phyloP scores from a whole-genome alignment of 192 early-diverging fungal species.

The Coemansia sp. region DNA sequence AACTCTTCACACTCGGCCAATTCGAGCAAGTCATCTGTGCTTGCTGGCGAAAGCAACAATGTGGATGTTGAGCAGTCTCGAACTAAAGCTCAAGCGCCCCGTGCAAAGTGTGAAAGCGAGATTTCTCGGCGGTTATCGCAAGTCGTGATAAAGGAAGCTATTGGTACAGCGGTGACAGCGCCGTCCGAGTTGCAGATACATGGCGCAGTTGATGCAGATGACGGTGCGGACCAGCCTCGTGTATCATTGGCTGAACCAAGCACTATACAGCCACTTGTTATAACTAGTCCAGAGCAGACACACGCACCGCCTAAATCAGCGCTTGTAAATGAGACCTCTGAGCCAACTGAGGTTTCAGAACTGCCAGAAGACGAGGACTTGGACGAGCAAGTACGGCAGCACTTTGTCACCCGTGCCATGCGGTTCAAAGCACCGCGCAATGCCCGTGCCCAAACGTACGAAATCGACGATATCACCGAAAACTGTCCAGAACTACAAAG shows the following conservation, averaged over 20 bases:
- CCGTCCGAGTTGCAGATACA: neutral
- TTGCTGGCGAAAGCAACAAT: too few relatives aligned
- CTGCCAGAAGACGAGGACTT: neutral
- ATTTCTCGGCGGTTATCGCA: constrained; percentile 14
- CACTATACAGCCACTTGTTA: neutral
- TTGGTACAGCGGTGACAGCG: neutral
- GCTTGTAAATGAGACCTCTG: neutral
- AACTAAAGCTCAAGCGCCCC: neutral
- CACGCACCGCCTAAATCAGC: neutral
- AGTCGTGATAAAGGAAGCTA: neutral
- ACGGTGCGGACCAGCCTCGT: neutral
- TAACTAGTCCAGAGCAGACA: neutral
- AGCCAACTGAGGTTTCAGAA: neutral
- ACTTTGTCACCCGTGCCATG: constrained; percentile 36
- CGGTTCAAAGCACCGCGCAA: constrained; percentile 48
- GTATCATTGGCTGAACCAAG: neutral
- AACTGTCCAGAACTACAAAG: neutral
- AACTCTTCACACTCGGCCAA: neutral
- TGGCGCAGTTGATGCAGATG: neutral
- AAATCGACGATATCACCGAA: constrained; percentile 30
- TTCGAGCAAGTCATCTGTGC: too few relatives aligned
- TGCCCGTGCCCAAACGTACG: constrained; percentile 41
- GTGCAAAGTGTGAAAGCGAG: neutral
- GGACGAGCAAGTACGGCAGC: constrained; percentile 17
- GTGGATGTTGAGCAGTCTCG: neutral